These are phyloP conservation scores for Conringia planisiliqua DNA, from an alignment of 345 rosid species.

Conservation along the genomic window DNA sequence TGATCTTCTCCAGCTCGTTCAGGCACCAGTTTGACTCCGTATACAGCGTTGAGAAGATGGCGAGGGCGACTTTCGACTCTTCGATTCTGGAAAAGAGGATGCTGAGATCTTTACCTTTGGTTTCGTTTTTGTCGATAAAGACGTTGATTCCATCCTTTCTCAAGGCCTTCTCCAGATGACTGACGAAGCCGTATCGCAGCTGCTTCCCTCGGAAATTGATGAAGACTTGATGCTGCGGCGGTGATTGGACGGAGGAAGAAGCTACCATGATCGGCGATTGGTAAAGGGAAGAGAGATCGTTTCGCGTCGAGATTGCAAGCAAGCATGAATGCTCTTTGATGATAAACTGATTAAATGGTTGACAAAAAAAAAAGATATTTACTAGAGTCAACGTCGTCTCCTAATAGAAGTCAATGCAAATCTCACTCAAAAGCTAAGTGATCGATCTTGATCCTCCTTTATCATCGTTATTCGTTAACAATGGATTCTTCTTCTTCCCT, in stretches of 20 bases:
- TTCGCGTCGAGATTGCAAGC: neutral
- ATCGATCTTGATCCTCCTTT: neutral
- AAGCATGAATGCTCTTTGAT: no score
- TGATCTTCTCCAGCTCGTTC: slow-evolving; percentile 18
- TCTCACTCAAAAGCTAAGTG: neutral
- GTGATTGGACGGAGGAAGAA: neutral
- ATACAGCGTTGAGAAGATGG: neutral
- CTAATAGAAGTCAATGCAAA: neutral
- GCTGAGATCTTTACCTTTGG: neutral
- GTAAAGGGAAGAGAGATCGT: no score
- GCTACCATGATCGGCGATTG: neutral
- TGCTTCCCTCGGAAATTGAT: slow-evolving; percentile 7
- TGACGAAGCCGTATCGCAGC: neutral
- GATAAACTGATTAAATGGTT: neutral
- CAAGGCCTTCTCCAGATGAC: slow-evolving; percentile 13
- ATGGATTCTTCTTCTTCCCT: neutral
- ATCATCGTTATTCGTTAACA: neutral
- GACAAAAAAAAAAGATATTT: neutral
- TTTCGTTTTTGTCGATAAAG: neutral
- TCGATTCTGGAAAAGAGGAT: neutral
- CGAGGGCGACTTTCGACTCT: neutral
- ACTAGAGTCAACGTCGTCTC: neutral
- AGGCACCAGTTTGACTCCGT: neutral
- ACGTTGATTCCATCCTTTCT: neutral
- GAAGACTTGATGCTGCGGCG: neutral